Base-by-base conservation (phyloP, 805 yeast species). In the Wickerhamomyces queroliae region DNA sequence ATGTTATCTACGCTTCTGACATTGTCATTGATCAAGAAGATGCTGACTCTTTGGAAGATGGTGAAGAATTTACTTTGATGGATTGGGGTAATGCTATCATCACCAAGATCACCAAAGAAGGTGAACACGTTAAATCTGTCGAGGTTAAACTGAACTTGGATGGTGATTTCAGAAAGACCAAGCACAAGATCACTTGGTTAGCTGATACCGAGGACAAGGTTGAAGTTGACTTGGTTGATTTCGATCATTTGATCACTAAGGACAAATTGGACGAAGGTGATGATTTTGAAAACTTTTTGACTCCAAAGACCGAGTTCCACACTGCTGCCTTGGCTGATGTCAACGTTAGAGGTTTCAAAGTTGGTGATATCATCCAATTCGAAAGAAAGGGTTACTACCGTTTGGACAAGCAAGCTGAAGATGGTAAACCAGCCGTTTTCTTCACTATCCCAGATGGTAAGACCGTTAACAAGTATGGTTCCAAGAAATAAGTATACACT, bases 391-490 rank as follows among this genome's bases (percentile, higher is more conserved):
- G 98, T 54, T 91, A 88, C 74, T 91, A 68, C 78, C 78, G 93
- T 61, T 71, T 90, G 45, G 98, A 91, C 52, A 49, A 69, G 47
- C 56, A 64, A 43, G 72, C 71, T 45, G 62, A 67, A 25, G 77
- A 73, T 43, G 84, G 80, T 42, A 69, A 77, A 52, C 77, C 78
- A 46, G 82, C 78, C 46, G 81, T 83, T 37, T 83, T 91, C 72
- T 91, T 84, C 69, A 83, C 96, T 49, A 88, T 91, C 53, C 98
- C 98, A 46, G 98, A 91, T 63, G 98, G 98, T 61, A 91, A 90
- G 68, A 63, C 82, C 39, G 83, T 80, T 32, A 80, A 80, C 64
- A 76, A 70, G 53, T 83, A 83, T 61, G 91, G 90, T 60, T 78
- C 82, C 38, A 83, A 83, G 70, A 70, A 71, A 58, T 64, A 61